Evolutionary conservation across 306 rosid species (phyloP), one percentile per base, ranked within the genome.

Genomic region (Fragaria vesca): DNA sequence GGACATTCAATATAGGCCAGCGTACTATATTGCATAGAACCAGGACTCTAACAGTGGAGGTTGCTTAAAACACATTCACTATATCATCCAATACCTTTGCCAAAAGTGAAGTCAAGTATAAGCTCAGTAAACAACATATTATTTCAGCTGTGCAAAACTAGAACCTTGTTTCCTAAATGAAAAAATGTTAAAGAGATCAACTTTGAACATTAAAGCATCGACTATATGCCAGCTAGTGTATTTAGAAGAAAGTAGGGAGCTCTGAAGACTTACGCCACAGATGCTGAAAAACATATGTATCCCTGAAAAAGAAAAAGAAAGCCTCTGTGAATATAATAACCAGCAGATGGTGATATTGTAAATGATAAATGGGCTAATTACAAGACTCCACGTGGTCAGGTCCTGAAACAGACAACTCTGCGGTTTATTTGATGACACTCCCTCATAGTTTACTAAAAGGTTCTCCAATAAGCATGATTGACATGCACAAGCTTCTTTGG

Each of bases 201-300:
- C 50, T 55, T 21, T 38, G 40, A 38, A 73, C 38, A n/a, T 13
- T 12, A 54, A 55, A 36, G 20, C 21, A 55, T 38, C 21, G 24
- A 36, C 8, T 73, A 54, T 38, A 36, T 36, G 55, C 34, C n/a
- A n/a, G 54, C 38, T n/a, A 20, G 67, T 32, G 61, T 36, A 55
- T n/a, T 24, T 28, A 45, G 67, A 5, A 83, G 48, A 45, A 51
- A 70, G 8, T 34, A 79, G 17, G 80, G 52, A 28, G 20, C 28
- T 66, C 76, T 65, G 54, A 12, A 77, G 67, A 91, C 99, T 87
- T 95, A 95, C 99, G 89, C 76, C 74, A 89, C 97, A 80, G 94
- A 87, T 75, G 97, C 93, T 70, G 91, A 76, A 80, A 88, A 82
- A 83, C 77, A 89, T 89, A 96, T 81, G 90, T 95, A 95, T 77